phyloP scores from a whole-genome alignment of 2,329 filamentous ascomycete genomes.

The Colletotrichum sp. region DNA sequence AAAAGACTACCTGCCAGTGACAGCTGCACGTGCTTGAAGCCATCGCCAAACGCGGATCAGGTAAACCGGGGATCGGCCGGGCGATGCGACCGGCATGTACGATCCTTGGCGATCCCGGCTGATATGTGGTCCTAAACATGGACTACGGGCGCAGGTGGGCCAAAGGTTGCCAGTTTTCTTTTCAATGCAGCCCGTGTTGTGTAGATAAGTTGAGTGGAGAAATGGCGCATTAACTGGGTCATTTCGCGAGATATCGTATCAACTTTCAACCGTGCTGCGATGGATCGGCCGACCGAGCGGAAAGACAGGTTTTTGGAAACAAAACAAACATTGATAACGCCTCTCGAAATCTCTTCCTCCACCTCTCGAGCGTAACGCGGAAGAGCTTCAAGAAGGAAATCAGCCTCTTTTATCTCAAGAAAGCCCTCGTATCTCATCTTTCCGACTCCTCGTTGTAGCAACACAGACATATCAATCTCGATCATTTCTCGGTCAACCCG shows the following conservation, averaged over 20 bases:
- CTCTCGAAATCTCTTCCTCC: neutral
- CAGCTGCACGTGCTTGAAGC: neutral
- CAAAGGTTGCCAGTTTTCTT: neutral
- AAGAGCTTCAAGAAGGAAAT: neutral
- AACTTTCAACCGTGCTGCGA: neutral
- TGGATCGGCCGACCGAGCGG: neutral
- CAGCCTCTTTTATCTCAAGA: neutral
- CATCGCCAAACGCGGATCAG: neutral
- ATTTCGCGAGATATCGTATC: neutral
- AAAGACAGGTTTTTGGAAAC: neutral
- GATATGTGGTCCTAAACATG: neutral
- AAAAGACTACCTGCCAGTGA: neutral
- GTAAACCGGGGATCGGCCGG: neutral
- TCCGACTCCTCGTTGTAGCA: neutral
- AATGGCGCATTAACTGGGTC: neutral
- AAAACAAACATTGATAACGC: neutral
- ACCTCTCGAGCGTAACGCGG: accelerated
- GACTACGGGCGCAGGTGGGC: neutral
- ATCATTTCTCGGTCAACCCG: neutral
- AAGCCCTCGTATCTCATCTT: neutral
- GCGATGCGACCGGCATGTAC: neutral
- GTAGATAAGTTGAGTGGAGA: neutral
- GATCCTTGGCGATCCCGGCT: neutral
- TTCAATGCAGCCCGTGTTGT: neutral
- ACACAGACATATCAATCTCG: neutral